Evolutionary conservation across 176 grass and related monocot genomes (phyloP), one percentile per base, ranked within the genome.

Genomic region (Oryza punctata): DNA sequence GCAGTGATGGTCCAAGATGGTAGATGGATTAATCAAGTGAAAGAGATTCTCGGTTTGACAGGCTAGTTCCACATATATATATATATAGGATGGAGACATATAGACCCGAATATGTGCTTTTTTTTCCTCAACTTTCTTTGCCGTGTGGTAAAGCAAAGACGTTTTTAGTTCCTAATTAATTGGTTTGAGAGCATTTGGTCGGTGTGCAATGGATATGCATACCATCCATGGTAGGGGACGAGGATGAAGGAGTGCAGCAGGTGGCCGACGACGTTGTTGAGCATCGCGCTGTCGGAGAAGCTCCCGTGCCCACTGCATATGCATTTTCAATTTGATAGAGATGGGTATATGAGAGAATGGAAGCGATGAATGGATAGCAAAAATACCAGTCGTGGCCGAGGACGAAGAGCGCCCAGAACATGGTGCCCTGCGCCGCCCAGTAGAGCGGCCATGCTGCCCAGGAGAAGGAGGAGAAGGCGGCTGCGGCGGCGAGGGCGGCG

Each of bases 341-440:
- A 38, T 38, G 3, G 1, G 1, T 6, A 40, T 9, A 40, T 40
- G 38, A 9, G 4, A 40, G 10, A 46, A 46, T 1, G 12, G 45
- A 14, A 47, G 45, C 12, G 45, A 46, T 46, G 44, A 14, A 13
- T 12, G 45, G 5, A 47, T 47, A 37, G 6, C 5, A 35, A 0
- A 35, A 6, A 14, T 47, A 47, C 7, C 92, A 97, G 80, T 97
- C 94, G 82, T 97, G 94, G 0, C 94, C 94, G 9, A 97, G 92
- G 85, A 97, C 90, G 90, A 94, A 97, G 77, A 97, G 92, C 38
- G 92, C 92, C 94, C 94, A 97, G 84, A 97, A 97, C 94, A 97
- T 97, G 66, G 90, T 94, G 21, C 94, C 94, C 82, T 97, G 94
- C 43, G 94, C 90, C 7, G 82, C 81, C 94, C 94, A 94, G 84